Evolutionary conservation across 1,284 basidiomycete species (phyloP).

Genomic region (Cryptococcus neoformans): DNA sequence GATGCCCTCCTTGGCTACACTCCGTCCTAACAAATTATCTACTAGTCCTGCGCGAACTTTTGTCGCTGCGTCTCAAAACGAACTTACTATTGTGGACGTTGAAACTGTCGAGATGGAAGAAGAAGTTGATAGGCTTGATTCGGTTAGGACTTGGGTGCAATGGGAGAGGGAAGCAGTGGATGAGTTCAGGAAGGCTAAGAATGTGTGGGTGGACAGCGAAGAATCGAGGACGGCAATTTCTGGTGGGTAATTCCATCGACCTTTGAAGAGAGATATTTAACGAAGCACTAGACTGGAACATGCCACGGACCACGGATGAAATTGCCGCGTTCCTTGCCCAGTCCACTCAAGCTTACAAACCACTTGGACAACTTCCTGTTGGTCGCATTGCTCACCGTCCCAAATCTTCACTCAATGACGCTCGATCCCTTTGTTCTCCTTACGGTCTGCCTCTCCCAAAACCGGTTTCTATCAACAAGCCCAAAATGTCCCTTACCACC

Average conservation of each 20-base stretch:
- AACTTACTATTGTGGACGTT: constrained; percentile 11
- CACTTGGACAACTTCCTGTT: constrained; percentile 18
- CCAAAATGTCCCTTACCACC: constrained; percentile 26
- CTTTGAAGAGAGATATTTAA: background rate
- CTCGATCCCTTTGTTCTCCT: constrained; percentile 23
- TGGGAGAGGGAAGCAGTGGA: constrained; percentile 34
- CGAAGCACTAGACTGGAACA: constrained; percentile 19
- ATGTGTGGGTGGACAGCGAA: constrained; percentile 24
- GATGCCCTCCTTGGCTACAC: constrained; percentile 33
- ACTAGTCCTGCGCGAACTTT: constrained; percentile 3
- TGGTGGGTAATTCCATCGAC: constrained; percentile 11
- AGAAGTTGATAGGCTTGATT: constrained; percentile 13
- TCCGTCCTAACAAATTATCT: constrained; percentile 18
- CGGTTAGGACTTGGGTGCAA: constrained; percentile 24
- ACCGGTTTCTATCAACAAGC: constrained; percentile 15
- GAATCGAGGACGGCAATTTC: constrained; percentile 18
- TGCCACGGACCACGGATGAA: constrained; percentile 22
- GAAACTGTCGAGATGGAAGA: constrained; percentile 8
- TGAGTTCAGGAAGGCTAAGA: constrained; percentile 23
- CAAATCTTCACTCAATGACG: constrained; percentile 25
- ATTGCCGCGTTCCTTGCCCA: constrained; percentile 34
- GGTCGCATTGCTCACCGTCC: constrained; percentile 23
- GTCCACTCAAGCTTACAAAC: constrained; percentile 31
- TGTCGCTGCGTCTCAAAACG: background rate
- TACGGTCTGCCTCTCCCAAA: constrained; percentile 28